phyloP scores from a whole-genome alignment of 306 rosid genomes.

The Mucuna pruriens region DNA sequence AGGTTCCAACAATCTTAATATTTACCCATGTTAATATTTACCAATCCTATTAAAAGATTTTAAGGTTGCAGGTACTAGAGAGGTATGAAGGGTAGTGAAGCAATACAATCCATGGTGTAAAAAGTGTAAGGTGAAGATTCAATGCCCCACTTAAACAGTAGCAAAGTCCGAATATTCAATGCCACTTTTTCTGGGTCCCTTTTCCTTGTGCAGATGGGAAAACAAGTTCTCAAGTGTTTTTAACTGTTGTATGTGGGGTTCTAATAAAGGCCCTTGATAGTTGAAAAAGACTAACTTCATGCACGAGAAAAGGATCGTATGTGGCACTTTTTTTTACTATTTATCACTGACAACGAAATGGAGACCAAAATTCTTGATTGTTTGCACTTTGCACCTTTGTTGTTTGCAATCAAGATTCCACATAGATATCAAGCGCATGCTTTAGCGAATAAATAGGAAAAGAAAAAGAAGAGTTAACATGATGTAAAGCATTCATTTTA shows the following conservation, averaged over 20 bases:
- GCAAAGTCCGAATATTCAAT: background rate
- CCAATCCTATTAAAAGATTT: background rate
- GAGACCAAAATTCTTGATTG: constrained; percentile 11
- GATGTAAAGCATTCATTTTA: too few relatives aligned
- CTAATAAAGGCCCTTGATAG: constrained; percentile 22
- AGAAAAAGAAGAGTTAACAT: background rate
- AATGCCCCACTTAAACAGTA: background rate
- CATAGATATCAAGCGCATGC: background rate
- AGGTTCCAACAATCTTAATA: too few relatives aligned
- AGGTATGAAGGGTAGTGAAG: background rate
- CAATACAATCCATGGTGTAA: background rate
- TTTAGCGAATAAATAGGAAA: background rate
- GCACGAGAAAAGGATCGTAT: constrained; percentile 36
- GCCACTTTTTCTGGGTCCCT: background rate
- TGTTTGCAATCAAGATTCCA: constrained; percentile 6
- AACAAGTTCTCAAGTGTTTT: background rate
- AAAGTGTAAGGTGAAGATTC: background rate
- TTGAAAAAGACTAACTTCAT: constrained; percentile 31
- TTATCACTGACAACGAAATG: background rate
- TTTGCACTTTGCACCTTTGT: background rate
- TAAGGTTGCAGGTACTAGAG: background rate
- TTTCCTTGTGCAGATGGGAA: background rate
- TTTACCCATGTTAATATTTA: background rate
- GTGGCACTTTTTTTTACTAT: background rate
- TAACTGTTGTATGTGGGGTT: constrained; percentile 30